Evolutionary conservation across 1,139 yeast species (phyloP).

Genomic region (Yamadazyma buinensis): DNA sequence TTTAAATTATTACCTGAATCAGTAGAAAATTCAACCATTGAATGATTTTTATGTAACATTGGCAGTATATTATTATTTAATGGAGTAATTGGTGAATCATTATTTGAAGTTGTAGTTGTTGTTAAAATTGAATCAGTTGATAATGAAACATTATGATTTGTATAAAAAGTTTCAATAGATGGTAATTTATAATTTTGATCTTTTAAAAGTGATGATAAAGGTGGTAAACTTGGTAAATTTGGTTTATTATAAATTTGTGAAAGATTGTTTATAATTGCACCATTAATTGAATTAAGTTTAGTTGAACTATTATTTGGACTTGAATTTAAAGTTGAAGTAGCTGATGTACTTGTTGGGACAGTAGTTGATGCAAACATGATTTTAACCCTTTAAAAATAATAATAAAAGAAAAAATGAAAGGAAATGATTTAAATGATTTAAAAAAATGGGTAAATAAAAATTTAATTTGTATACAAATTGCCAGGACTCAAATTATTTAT

Average conservation of each 20-base stretch:
- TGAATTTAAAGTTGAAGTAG: too few species aligned
- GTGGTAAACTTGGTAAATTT: conserved; percentile 40
- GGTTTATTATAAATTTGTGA: conserved; percentile 15
- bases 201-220: conserved; percentile 34
- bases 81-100: conserved; percentile 7
- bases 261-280: too few species aligned
- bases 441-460: too few species aligned
- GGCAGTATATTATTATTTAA: conserved; percentile 3
- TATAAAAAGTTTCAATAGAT: conserved; percentile 19
- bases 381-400: too few species aligned
- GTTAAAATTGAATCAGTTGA: conserved; percentile 6
- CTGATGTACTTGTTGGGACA: too few species aligned
- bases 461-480: too few species aligned
- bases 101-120: conserved; percentile 1
- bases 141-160: conserved; percentile 1
- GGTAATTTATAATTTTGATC: conserved; percentile 23
- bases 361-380: too few species aligned
- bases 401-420: too few species aligned
- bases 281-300: too few species aligned
- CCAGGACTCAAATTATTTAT: too few species aligned
- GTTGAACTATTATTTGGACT: too few species aligned
- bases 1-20: background rate
- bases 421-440: too few species aligned
- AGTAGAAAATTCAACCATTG: conserved; percentile 2
- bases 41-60: background rate